Evolutionary conservation across 805 yeast genomes (phyloP).

Genomic region (Myxozyma nipponensis): DNA sequence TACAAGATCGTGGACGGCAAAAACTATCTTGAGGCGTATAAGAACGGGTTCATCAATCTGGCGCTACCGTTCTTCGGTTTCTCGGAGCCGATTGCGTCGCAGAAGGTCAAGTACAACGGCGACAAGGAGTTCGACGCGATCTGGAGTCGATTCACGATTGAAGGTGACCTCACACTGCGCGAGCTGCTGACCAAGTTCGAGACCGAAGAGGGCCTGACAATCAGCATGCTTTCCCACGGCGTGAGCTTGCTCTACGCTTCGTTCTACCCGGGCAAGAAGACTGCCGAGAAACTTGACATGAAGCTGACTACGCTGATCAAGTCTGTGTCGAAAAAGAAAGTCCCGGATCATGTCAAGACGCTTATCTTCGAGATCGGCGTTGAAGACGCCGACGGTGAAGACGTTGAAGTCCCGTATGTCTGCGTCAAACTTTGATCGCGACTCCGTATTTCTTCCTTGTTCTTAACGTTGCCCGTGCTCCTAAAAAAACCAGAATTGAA

Average conservation of each 20-base stretch:
- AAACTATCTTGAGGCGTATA: conserved; percentile 69
- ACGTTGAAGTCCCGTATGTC: conserved; percentile 84
- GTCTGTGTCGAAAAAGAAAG: conserved; percentile 76
- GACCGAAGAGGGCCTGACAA: conserved; percentile 76
- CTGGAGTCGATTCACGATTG: conserved; percentile 89
- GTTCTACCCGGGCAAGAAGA: conserved; percentile 88
- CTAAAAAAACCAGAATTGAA: no score
- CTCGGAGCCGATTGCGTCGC: conserved; percentile 89
- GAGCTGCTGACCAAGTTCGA: conserved; percentile 72
- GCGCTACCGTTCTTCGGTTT: conserved; percentile 96
- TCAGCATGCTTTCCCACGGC: conserved; percentile 88
- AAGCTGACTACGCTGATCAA: conserved; percentile 73
- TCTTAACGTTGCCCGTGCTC: no score
- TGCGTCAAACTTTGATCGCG: conserved; percentile 32
- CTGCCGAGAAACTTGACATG: conserved; percentile 68
- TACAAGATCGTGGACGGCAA: conserved; percentile 81
- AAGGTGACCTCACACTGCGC: conserved; percentile 61
- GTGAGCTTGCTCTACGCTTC: conserved; percentile 87
- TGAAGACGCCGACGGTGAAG: conserved; percentile 90
- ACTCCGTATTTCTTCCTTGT: no score
- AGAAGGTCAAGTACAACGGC: conserved; percentile 70
- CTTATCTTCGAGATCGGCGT: conserved; percentile 87
- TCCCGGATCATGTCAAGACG: conserved; percentile 68
- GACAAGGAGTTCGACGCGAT: conserved; percentile 75
- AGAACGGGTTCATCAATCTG: conserved; percentile 87